Conservation (phyloP, 2,329 filamentous ascomycete genomes). For the Podosphaera xanthii region DNA sequence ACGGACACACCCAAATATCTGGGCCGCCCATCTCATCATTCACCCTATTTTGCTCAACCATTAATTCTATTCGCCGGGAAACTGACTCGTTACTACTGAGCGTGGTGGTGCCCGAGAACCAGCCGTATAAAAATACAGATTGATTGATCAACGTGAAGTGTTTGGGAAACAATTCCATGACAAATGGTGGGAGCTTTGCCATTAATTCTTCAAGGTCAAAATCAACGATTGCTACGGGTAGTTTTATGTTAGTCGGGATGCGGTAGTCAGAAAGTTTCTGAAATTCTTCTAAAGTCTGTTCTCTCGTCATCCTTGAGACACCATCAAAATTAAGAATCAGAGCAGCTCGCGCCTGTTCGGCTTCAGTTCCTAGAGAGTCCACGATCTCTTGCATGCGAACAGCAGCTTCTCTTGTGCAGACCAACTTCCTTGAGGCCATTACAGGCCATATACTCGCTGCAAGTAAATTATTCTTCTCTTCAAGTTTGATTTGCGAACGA, state of each 20-base stretch:
- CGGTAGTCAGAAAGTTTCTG: conserved; percentile 28
- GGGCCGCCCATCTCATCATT: conserved; percentile 30
- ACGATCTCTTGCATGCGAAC: conserved; percentile 42
- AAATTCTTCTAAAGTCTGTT: conserved; percentile 15
- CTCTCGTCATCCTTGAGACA: background rate
- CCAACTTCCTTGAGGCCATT: conserved; percentile 26
- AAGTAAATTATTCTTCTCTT: conserved; percentile 34
- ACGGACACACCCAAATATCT: conserved; percentile 39
- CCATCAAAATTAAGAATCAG: conserved; percentile 24
- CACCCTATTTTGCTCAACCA: conserved; percentile 28
- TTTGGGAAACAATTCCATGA: conserved; percentile 19
- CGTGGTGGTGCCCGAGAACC: conserved; percentile 33
- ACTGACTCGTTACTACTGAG: conserved; percentile 43
- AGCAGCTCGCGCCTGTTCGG: conserved; percentile 30
- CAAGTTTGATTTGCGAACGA: conserved; percentile 33
- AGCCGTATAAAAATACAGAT: conserved; percentile 48
- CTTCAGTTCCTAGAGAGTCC: conserved; percentile 32
- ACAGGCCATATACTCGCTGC: conserved; percentile 38
- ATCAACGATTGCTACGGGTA: conserved; percentile 33
- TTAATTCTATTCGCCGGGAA: conserved; percentile 35
- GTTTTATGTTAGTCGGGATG: conserved; percentile 27
- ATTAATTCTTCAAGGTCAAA: conserved; percentile 20
- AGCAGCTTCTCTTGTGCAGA: conserved; percentile 39
- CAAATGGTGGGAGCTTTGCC: conserved; percentile 22
- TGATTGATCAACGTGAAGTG: conserved; percentile 35